phyloP scores from a whole-genome alignment of 208 protist species.

The Leishmania aethiopica region DNA sequence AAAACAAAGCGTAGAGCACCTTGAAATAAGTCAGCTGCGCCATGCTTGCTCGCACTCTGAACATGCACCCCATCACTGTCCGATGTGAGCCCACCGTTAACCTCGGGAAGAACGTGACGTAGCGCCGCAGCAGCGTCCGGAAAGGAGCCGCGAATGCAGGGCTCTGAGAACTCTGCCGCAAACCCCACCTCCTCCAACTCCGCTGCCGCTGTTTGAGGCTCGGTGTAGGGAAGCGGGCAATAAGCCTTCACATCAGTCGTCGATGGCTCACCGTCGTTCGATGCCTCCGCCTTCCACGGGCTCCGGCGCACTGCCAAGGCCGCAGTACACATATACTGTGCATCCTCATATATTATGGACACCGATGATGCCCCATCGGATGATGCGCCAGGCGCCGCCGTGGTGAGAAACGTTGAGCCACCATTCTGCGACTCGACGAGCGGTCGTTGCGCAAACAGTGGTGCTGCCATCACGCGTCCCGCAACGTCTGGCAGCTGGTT shows the following conservation, averaged over 20 bases:
- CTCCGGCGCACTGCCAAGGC: slow-evolving; percentile 32
- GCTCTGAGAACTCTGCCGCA: slow-evolving; percentile 48
- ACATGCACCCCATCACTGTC: not conserved
- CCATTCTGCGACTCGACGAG: slow-evolving; percentile 14
- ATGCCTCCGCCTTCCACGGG: not conserved
- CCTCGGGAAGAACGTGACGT: not conserved
- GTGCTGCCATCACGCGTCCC: slow-evolving; percentile 58
- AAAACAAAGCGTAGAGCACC: slow-evolving; percentile 10
- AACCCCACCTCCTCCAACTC: slow-evolving; percentile 52
- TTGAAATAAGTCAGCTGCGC: slow-evolving; percentile 1
- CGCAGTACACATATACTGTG: slow-evolving; percentile 49
- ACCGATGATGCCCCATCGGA: slow-evolving; percentile 2
- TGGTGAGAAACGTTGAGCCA: not conserved
- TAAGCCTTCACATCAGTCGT: not conserved
- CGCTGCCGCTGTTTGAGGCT: slow-evolving; percentile 4
- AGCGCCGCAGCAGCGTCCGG: slow-evolving; percentile 30
- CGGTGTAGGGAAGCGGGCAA: not conserved
- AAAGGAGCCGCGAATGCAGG: slow-evolving; percentile 38
- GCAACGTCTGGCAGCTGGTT: slow-evolving; percentile 64
- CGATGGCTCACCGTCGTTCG: not conserved
- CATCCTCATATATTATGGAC: slow-evolving; percentile 14
- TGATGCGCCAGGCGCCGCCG: not conserved
- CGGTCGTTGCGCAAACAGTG: slow-evolving; percentile 62
- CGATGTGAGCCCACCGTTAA: not conserved
- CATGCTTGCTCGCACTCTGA: not conserved